phyloP scores from a whole-genome alignment of 176 grass and related monocot species.

The Aegilops umbellulata region DNA sequence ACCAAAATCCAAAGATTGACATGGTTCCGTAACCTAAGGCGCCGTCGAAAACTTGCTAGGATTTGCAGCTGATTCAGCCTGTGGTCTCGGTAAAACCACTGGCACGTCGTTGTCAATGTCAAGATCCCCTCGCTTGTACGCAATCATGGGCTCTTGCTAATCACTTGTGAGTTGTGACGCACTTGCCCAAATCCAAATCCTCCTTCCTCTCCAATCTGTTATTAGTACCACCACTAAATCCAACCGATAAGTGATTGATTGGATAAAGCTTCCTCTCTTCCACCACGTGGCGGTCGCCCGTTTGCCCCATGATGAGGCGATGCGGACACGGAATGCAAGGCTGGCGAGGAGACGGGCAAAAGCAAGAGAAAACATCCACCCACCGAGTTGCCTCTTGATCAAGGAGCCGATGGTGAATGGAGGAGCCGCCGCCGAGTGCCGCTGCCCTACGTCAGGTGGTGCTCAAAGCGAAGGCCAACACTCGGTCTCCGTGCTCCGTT shows the following conservation, averaged over 20 bases:
- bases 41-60: too few relatives aligned
- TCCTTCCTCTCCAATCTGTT: neutral
- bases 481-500: too few relatives aligned
- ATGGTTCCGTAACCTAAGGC: too few relatives aligned
- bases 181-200: constrained; percentile 13
- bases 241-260: neutral
- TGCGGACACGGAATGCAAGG: neutral
- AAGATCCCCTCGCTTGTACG: neutral
- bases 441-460: neutral
- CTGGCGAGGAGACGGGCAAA: neutral
- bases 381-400: neutral
- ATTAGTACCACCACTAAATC: too few relatives aligned
- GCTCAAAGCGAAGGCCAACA: neutral
- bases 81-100: neutral
- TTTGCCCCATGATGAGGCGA: neutral
- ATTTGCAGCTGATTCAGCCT: too few relatives aligned
- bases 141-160: neutral
- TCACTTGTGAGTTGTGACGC: neutral
- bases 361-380: neutral
- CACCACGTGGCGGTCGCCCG: neutral
- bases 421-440: too few relatives aligned
- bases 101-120: neutral
- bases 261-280: neutral
- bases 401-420: neutral
- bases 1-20: too few relatives aligned